Percentiles rank a stretch among this genome's conserved stretches.
Conservation (phyloP, 345 rosid genomes). For the Citrus cavaleriei region DNA sequence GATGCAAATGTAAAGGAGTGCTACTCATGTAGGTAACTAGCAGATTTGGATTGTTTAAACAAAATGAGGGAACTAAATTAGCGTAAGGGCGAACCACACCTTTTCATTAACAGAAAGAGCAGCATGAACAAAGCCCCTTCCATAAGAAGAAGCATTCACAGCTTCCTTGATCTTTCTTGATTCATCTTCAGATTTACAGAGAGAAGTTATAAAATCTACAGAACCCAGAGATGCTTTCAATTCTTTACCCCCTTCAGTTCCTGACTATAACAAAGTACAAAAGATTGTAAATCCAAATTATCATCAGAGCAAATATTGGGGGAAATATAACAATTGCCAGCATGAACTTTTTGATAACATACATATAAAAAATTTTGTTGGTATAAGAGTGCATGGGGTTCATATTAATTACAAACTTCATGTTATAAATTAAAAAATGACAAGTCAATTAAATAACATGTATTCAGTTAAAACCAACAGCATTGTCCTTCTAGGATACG, state of each 20-base stretch:
- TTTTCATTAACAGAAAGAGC: constrained; percentile 89
- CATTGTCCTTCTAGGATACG: not conserved
- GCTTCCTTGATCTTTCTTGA: constrained; percentile 76
- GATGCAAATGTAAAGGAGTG: not conserved
- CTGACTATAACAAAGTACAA: constrained; percentile 50
- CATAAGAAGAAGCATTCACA: constrained; percentile 71
- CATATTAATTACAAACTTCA: no score
- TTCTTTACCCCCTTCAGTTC: constrained; percentile 43
- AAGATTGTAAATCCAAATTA: constrained; percentile 10
- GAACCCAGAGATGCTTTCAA: constrained; percentile 93
- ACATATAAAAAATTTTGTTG: not conserved
- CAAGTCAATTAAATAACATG: not conserved
- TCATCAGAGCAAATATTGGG: not conserved
- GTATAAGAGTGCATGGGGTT: not conserved
- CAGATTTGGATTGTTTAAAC: not conserved
- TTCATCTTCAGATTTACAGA: constrained; percentile 67
- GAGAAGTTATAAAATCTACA: constrained; percentile 84
- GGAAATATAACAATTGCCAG: not conserved
- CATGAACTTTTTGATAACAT: not conserved
- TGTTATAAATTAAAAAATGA: not conserved
- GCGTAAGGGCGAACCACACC: constrained; percentile 33
- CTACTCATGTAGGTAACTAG: not conserved
- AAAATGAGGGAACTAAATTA: not conserved
- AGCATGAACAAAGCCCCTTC: constrained; percentile 85
- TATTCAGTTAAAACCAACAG: not conserved